Evolutionary conservation across 257 asterid genomes (phyloP).

Genomic region (Solanum pimpinellifolium): DNA sequence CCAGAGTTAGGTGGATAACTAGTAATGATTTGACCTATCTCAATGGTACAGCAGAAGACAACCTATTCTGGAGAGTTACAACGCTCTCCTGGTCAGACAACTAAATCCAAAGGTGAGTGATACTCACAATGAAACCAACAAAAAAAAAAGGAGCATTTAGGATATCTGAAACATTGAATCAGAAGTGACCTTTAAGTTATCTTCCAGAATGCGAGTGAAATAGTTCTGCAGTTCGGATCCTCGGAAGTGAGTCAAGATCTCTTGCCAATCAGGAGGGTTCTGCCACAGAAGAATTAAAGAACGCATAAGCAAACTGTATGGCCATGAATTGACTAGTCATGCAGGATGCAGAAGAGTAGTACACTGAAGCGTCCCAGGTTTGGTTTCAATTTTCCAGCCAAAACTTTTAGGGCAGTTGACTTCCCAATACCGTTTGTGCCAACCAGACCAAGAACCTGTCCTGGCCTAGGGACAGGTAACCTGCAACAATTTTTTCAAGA

Average conservation of each 20-base stretch:
- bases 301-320: conserved; percentile 6
- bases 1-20: not conserved
- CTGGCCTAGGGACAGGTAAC: conserved; percentile 96
- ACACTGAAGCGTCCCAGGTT: conserved; percentile 91
- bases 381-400: conserved; percentile 97
- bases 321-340: not conserved
- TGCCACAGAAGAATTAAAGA: conserved; percentile 24
- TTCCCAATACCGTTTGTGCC: conserved; percentile 97
- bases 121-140: not conserved
- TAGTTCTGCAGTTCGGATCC: conserved; percentile 98
- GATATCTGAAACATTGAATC: not conserved
- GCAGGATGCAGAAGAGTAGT: not conserved
- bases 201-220: conserved; percentile 95
- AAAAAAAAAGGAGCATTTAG: not conserved
- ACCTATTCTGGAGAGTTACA: not conserved
- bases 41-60: not conserved
- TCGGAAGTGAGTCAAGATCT: conserved; percentile 89
- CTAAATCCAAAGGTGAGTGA: not conserved
- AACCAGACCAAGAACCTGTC: conserved; percentile 99
- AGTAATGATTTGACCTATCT: not conserved
- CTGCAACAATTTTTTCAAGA: conserved; percentile 21
- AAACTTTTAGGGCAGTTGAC: conserved; percentile 85
- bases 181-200: conserved; percentile 69
- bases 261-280: conserved; percentile 99
- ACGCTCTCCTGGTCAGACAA: not conserved